These are phyloP conservation scores for Microsporum audouinii DNA, from an alignment of 2,329 filamentous ascomycete genomes.

Conservation along the genomic window DNA sequence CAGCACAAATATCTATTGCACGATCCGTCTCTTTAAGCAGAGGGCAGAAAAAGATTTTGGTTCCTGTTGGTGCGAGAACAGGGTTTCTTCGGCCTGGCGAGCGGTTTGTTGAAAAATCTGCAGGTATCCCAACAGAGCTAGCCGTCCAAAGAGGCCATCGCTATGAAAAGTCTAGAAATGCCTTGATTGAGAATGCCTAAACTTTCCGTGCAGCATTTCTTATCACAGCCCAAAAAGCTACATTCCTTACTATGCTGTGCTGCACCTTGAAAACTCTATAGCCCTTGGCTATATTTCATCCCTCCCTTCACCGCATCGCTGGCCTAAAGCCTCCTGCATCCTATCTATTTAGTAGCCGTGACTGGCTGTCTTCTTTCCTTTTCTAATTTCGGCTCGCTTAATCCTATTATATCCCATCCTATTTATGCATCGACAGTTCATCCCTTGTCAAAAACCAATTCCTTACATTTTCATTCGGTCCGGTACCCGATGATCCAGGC, in stretches of 20 bases:
- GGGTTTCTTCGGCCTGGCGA: conserved; percentile 19
- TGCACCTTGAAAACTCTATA: background rate
- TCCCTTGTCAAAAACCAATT: background rate
- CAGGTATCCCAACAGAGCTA: conserved; percentile 18
- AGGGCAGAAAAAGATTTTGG: conserved; percentile 27
- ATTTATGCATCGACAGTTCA: background rate
- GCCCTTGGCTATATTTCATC: background rate
- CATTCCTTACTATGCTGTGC: background rate
- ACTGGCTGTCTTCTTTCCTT: background rate
- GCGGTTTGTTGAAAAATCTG: conserved; percentile 20
- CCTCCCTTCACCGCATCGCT: background rate
- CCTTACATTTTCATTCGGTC: background rate
- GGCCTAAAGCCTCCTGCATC: background rate
- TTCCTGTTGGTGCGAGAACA: conserved; percentile 24
- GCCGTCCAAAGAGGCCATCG: conserved; percentile 21
- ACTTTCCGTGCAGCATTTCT: background rate
- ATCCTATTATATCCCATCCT: background rate
- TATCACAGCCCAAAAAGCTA: background rate
- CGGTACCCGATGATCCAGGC: background rate
- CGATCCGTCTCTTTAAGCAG: conserved; percentile 29
- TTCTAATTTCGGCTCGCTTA: background rate
- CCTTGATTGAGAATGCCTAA: conserved; percentile 14
- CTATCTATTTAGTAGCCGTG: background rate
- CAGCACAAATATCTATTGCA: conserved; percentile 30
- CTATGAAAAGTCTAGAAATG: conserved; percentile 13